Evolutionary conservation across 2,329 filamentous ascomycete species (phyloP).

Genomic region (Epicoccum sorghinum): DNA sequence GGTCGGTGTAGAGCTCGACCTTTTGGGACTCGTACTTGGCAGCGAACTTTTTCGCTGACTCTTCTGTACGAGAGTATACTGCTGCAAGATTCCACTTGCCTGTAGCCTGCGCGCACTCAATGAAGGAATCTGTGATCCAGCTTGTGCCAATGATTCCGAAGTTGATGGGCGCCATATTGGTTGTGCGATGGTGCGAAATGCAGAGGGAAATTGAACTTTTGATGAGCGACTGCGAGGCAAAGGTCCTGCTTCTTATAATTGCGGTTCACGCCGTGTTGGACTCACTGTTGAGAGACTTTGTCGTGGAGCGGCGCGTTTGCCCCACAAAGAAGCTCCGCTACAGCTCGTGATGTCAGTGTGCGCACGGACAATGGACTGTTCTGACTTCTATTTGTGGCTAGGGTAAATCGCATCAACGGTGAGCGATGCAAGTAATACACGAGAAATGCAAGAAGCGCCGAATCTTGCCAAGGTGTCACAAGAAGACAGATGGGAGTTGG

Average conservation of each 20-base stretch:
- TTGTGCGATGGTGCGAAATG: neutral
- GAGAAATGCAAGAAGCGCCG: conserved; percentile 6
- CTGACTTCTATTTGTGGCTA: conserved; percentile 7
- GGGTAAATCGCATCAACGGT: neutral
- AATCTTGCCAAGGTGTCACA: conserved; percentile 2
- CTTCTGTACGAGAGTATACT: conserved; percentile 55
- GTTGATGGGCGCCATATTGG: conserved; percentile 42
- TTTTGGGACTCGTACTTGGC: conserved; percentile 46
- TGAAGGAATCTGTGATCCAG: conserved; percentile 59
- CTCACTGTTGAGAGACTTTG: conserved; percentile 12
- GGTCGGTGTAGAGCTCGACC: conserved; percentile 48
- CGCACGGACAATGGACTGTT: conserved; percentile 7
- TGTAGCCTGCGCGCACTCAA: conserved; percentile 52
- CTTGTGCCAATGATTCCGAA: conserved; percentile 56
- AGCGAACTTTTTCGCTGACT: conserved; percentile 52
- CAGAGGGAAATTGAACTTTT: neutral
- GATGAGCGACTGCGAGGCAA: neutral
- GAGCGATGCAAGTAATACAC: conserved; percentile 2
- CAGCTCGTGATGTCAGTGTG: conserved; percentile 15
- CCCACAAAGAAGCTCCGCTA: conserved; percentile 11
- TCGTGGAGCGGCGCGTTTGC: conserved; percentile 3
- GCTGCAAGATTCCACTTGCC: conserved; percentile 52
- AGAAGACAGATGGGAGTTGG: conserved; percentile 1
- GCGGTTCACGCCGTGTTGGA: neutral
- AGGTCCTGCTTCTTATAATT: conserved; percentile 3